Base-by-base conservation (phyloP, 768 basidiomycete genomes). In the Gloeostereum incarnatum region DNA sequence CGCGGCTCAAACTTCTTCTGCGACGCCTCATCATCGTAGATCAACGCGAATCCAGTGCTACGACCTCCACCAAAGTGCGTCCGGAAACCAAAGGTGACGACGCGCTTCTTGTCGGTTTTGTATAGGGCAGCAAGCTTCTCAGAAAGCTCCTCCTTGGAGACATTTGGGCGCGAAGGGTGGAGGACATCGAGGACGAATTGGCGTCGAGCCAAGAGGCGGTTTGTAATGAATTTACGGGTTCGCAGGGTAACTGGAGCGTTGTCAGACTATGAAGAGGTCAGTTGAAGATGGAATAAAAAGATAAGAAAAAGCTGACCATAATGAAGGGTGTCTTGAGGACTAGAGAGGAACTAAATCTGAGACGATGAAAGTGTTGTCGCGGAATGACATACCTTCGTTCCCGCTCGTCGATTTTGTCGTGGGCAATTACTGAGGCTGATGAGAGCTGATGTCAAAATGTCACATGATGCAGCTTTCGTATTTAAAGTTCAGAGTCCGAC, bases 151-250 rank as follows among this genome's bases (percentile, higher is more conserved):
- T 75, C 65, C 66, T 87, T 90, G 55, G 94, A 81, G 58, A 98
- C 88, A 61, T 93, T 97, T 44, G 96, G 63, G 41, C 92, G 87
- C 40, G 77, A 82, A n/a, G 94, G 94, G 68, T 99, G 96, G 50
- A 96, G 79, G 50, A 94, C 76, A 51, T 93, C 91, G 49, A 97
- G 74, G 51, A 97, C 75, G 57, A 98, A 93, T 73, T 98, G 96
- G 56, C 89, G 87, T 52, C 96, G 87, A 51, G 87, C 80, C 36
- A 99, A 71, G 48, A 99, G 85, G 44, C 92, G 90, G 78, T 99
- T 99, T 59, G 93, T 96, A 65, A 97, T 87, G 73, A 98, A 98
- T 74, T 99, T 97, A 63, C 93, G 87, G 39, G 96, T 96, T 55
- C 96, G 89, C 60, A 99, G 75, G 49, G 96, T 99, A 51, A 99